Evolutionary conservation across 768 basidiomycete species (phyloP), one percentile per base, ranked within the genome.

Genomic region (Suillus americanus): DNA sequence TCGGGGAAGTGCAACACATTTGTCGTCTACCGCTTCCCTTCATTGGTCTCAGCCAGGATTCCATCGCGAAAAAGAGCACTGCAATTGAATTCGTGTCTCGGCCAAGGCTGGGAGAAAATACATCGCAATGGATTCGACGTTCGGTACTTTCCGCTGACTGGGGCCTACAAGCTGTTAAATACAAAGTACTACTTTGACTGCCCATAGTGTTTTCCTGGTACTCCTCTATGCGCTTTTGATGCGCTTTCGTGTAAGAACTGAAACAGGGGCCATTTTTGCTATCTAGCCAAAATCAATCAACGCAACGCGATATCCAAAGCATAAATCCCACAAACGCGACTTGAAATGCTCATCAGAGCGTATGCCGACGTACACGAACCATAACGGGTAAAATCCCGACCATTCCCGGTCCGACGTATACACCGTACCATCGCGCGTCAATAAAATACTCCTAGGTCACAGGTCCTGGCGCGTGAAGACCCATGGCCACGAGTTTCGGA

Each of bases 401-500:
- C 25, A n/a, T 59, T 53, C 71, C 69, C 67, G 71, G 33, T 73
- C 71, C 28, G 46, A 30, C 13, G 33, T 7, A 30, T 69, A 74
- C 2, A 70, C 40, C 10, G 25, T 61, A 13, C 57, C 68, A 18
- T 65, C 64, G 25, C 14, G 61, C 10, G 63, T 68, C 16, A 72
- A 14, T 2, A 73, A 67, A 23, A 73, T 67, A 38, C 71, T 70
- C 7, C 64, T 65, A 12, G 63, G 65, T 48, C 55, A 57, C 59
- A 74, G 48, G 61, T 70, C 67, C 43, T 69, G 66, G 56, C 73
- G 67, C 2, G 67, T 69, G 37, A 73, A 62, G 48, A 74, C 73
- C 2, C 71, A 66, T 3, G 71, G 67, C 8, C 16, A 60, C 60
- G 25, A 50, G 40, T 50, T 60, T 60, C 16, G 25, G 40, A 59